Percentiles rank a stretch among this genome's conserved stretches.
Conservation (phyloP, 164 flowering plant genomes). For the Tinospora cordifolia region DNA sequence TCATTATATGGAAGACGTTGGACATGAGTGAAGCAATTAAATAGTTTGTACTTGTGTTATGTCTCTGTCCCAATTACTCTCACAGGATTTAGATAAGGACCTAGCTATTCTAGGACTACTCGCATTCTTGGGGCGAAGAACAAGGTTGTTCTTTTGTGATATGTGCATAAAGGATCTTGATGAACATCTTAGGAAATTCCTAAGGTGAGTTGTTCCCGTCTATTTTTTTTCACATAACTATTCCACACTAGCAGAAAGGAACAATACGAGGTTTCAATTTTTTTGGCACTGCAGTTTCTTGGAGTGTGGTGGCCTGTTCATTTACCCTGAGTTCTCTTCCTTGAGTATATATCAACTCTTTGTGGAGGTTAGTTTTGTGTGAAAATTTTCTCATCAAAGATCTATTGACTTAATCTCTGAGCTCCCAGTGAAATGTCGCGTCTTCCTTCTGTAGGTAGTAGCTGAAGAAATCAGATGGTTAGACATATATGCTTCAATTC, state of each 20-base stretch:
- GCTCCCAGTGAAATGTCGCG: not conserved
- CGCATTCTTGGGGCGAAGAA: constrained; percentile 54
- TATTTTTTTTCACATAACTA: not conserved
- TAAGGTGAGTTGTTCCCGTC: constrained; percentile 30
- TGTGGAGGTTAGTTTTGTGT: constrained; percentile 52
- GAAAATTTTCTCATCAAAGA: too few relatives aligned
- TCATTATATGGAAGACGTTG: too few relatives aligned
- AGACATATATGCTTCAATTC: constrained; percentile 37
- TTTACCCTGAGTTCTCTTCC: constrained; percentile 44
- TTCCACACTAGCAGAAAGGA: not conserved
- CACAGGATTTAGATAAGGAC: constrained; percentile 33
- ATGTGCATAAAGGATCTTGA: constrained; percentile 51
- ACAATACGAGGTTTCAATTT: constrained; percentile 7
- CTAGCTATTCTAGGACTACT: constrained; percentile 59
- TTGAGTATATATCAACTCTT: constrained; percentile 44
- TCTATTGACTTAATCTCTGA: not conserved
- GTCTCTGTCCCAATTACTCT: not conserved
- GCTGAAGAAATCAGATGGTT: constrained; percentile 67
- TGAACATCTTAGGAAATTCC: constrained; percentile 47
- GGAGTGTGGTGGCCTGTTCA: constrained; percentile 57
- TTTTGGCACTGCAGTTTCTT: constrained; percentile 42
- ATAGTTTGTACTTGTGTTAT: not conserved
- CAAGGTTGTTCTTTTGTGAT: constrained; percentile 43
- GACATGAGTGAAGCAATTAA: too few relatives aligned
- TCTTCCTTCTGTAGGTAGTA: constrained; percentile 40